Conservation (phyloP, 169 alveolate species). For the Plasmodium yoelii region DNA sequence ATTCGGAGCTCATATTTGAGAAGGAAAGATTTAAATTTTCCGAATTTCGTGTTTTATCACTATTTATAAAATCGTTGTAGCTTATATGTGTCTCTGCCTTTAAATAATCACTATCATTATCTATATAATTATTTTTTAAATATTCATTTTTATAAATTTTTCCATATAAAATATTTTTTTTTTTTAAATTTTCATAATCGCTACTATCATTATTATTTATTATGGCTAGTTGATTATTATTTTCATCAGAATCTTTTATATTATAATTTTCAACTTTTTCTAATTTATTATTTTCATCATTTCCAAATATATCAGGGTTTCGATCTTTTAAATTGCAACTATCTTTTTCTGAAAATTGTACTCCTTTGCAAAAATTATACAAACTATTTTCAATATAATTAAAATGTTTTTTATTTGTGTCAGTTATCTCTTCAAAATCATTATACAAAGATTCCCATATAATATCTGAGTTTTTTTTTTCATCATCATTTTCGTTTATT, state of each 20-base stretch:
- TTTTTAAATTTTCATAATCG: background rate
- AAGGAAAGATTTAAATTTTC: slow-evolving; percentile 12
- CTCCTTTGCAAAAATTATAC: slow-evolving; percentile 64
- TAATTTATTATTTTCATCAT: background rate
- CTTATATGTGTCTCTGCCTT: slow-evolving; percentile 38
- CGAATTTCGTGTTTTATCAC: slow-evolving; percentile 33
- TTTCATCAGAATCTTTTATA: background rate
- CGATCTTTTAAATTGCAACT: slow-evolving; percentile 22
- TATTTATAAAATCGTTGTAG: slow-evolving; percentile 33
- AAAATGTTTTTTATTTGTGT: slow-evolving; percentile 45
- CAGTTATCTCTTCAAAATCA: slow-evolving; percentile 65
- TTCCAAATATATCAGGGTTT: background rate
- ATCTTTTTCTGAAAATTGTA: slow-evolving; percentile 12
- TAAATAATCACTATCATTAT: slow-evolving; percentile 26
- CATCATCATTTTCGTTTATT: background rate
- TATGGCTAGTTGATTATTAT: background rate
- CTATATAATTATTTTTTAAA: slow-evolving; percentile 12
- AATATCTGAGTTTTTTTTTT: slow-evolving; percentile 16
- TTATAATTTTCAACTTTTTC: background rate
- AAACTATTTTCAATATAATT: slow-evolving; percentile 64
- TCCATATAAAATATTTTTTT: background rate
- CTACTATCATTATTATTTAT: background rate
- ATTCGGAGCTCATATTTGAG: background rate
- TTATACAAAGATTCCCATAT: slow-evolving; percentile 72
- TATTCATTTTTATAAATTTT: slow-evolving; percentile 16